Base-by-base conservation (phyloP, 345 rosid genomes). In the Eucalyptus rudis region DNA sequence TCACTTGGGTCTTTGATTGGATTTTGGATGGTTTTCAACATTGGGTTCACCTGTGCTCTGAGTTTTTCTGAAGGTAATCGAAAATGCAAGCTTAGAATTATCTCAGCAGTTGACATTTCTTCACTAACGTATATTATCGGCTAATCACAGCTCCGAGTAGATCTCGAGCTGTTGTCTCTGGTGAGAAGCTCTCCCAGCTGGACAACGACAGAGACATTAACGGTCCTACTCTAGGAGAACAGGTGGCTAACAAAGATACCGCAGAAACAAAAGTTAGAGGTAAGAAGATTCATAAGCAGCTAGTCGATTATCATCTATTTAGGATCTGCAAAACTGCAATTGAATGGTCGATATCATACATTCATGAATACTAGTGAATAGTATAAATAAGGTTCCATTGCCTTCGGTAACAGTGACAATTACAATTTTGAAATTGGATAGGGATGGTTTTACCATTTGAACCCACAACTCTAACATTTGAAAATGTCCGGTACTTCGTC, bases 391-490 rank as follows among this genome's bases (percentile, higher is more conserved):
- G 27, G 14, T 71, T 71, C 40, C 43, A 19, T 19, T 71, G 13
- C 81, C 13, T 71, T 36, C 31, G 13, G 81, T 29, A 17, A 79
- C 27, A 45, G 13, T 87, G 20, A 84, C 47, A 22, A 80, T 49
- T 33, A 54, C 87, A 71, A n/a, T 27, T 49, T 58, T 86, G 89
- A 91, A 88, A 49, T 76, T 64, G 62, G 13, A 36, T 86, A 64
- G 76, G 86, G 88, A 91, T 91, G 91, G 91, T 91, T 85, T 91
- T 94, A 87, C 95, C 95, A 87, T 94, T 94, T 89, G 89, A 92
- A 87, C 93, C 93, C 24, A 87, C 91, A 19, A 92, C 93, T 44
- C 86, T 94, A 59, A 86, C 94, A 2, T 94, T 94, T 16, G 87
- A 92, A 88, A 88, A 90, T 10, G 95, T 94, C 86, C 92, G 50